These are phyloP conservation scores for Corinectria fuckeliana DNA, from an alignment of 2,329 filamentous ascomycete genomes.

Conservation along the genomic window DNA sequence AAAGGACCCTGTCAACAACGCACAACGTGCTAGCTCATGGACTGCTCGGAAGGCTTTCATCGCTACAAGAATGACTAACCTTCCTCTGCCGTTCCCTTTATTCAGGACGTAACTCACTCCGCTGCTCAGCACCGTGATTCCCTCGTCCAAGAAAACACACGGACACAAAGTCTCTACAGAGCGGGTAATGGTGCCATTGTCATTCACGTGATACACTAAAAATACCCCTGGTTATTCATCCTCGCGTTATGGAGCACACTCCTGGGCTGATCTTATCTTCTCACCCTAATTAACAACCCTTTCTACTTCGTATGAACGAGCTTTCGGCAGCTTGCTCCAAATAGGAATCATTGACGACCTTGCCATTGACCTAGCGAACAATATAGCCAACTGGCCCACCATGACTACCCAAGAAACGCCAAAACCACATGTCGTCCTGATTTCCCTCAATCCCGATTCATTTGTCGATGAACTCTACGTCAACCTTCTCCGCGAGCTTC, in stretches of 20 bases:
- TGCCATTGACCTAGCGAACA: too few relatives aligned
- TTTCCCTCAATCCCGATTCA: constrained; percentile 13
- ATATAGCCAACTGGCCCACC: neutral
- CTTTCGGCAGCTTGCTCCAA: too few relatives aligned
- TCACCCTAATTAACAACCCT: too few relatives aligned
- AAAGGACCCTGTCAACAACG: constrained; percentile 47
- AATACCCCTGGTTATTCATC: too few relatives aligned
- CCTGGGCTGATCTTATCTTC: too few relatives aligned
- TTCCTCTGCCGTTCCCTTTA: constrained; percentile 52
- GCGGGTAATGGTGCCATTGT: too few relatives aligned
- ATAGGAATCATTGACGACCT: too few relatives aligned
- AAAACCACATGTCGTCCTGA: neutral
- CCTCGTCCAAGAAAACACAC: constrained; percentile 46
- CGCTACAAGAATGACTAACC: constrained; percentile 49
- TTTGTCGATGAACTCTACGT: constrained; percentile 22
- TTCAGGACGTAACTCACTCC: constrained; percentile 48
- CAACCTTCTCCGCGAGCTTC: constrained; percentile 7
- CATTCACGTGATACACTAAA: too few relatives aligned
- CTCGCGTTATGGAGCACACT: too few relatives aligned
- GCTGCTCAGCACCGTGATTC: constrained; percentile 37
- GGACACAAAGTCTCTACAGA: constrained; percentile 44
- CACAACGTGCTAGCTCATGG: constrained; percentile 47
- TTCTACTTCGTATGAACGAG: too few relatives aligned
- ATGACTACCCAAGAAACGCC: neutral
- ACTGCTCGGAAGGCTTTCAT: constrained; percentile 51